A percentile compares a stretch with the other conserved stretches of the same genome.
Evolutionary conservation across 768 basidiomycete species (phyloP).

Genomic region (Termitomyces sp.): DNA sequence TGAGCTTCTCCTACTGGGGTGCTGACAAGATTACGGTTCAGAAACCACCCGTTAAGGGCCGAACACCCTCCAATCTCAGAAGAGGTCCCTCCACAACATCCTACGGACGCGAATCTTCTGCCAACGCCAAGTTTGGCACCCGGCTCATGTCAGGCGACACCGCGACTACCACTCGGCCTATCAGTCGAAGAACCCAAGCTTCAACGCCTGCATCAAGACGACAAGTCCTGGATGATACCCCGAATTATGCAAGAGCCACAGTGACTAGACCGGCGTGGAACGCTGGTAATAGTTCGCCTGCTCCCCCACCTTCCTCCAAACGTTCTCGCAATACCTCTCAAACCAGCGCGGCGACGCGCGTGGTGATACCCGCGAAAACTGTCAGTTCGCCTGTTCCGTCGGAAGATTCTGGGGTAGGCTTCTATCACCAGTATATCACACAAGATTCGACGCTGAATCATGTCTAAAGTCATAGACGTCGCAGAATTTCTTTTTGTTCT

Average conservation of each 20-base stretch:
- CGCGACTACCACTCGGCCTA: conserved; percentile 44
- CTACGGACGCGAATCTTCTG: conserved; percentile 78
- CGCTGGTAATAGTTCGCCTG: conserved; percentile 48
- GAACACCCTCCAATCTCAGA: conserved; percentile 34
- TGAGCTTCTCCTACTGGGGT: conserved; percentile 94
- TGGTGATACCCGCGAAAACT: conserved; percentile 35
- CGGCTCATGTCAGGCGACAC: conserved; percentile 69
- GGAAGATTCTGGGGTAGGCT: conserved; percentile 79
- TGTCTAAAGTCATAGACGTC: conserved; percentile 26
- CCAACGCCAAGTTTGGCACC: conserved; percentile 90
- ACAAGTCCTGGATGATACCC: conserved; percentile 54
- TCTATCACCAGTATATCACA: conserved; percentile 79
- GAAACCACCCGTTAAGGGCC: conserved; percentile 62
- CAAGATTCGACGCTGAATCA: conserved; percentile 67
- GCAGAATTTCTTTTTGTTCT: conserved; percentile 4
- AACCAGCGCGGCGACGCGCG: conserved; percentile 55
- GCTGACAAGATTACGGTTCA: conserved; percentile 89
- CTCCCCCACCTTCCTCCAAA: conserved; percentile 41
- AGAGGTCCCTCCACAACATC: conserved; percentile 44
- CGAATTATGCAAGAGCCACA: conserved; percentile 64
- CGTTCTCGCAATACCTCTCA: conserved; percentile 72
- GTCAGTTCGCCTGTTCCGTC: conserved; percentile 71
- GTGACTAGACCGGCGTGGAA: conserved; percentile 77
- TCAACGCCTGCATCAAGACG: conserved; percentile 43
- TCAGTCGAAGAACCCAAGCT: conserved; percentile 56